Percentiles rank a stretch among this genome's conserved stretches.
Evolutionary conservation across 306 rosid genomes (phyloP).

Genomic region (Vigna trinervia): DNA sequence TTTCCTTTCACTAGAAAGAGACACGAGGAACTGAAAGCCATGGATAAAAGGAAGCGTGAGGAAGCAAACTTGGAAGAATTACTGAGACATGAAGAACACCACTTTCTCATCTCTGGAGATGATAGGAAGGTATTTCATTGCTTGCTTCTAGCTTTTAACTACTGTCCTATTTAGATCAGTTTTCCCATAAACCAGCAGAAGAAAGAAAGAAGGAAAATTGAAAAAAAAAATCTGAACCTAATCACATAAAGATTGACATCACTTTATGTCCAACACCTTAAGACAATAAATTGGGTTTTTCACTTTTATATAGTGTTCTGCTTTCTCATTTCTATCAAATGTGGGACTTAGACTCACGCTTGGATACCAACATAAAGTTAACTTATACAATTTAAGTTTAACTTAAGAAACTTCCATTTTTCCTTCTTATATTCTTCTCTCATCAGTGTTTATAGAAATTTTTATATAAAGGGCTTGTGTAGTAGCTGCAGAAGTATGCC

Average conservation of each 20-base stretch:
- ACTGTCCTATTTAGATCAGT: neutral
- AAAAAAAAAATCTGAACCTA: no score
- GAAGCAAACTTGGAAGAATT: conserved; percentile 71
- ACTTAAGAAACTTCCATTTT: neutral
- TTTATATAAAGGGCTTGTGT: no score
- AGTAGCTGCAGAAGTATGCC: no score
- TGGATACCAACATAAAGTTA: no score
- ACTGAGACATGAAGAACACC: conserved; percentile 62
- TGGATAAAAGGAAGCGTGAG: conserved; percentile 67
- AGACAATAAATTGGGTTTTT: no score
- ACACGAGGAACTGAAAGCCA: conserved; percentile 65
- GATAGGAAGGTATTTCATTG: conserved; percentile 61
- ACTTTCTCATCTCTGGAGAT: conserved; percentile 64
- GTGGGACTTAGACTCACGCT: no score
- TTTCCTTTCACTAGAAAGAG: conserved; percentile 89
- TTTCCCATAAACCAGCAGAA: neutral
- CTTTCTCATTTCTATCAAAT: no score
- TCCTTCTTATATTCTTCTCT: neutral
- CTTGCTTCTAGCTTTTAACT: conserved; percentile 1
- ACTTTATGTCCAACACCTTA: no score
- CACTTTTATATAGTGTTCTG: no score
- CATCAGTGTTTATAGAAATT: neutral
- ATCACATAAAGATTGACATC: no score
- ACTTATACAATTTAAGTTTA: no score
- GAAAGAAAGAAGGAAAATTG: no score